Evolutionary conservation across 1,284 basidiomycete genomes (phyloP), one percentile per base, ranked within the genome.

Genomic region (Cutaneotrichosporon spelunceum): DNA sequence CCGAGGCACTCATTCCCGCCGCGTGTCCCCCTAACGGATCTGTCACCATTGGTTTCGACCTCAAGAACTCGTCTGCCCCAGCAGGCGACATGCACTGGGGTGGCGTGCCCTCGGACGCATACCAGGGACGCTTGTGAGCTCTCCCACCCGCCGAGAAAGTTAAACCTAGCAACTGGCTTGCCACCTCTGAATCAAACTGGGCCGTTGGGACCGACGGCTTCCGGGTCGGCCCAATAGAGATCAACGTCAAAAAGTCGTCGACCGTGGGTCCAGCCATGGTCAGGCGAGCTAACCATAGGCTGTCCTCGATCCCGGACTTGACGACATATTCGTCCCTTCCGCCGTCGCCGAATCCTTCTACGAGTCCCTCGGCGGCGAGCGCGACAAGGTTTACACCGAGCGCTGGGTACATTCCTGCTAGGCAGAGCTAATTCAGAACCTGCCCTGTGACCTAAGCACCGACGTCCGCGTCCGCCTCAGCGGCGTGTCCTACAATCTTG

Each of bases 51-150:
- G 74, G 75, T 13, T 67, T 76, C 55, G 71, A 76, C 55, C 68
- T 74, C n/a, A 53, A 47, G 10, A 57, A 57, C 16, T 36, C 55
- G 4, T 39, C 54, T 11, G 8, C 16, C 11, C 62, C 55, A 2
- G 74, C 72, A 0, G 78, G 78, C 0, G 65, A 50, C 0, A 56
- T 78, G 1, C 74, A 78, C 60, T 79, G 76, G 76, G 78, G 78
- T 8, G 78, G 69, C 10, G 73, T 69, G 23, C 75, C 74, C 0
- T n/a, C 39, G 1, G 58, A 45, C 3, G 58, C 64, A 0, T 75
- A 71, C 55, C 56, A 62, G 1, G 76, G 76, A 5, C 57, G 68
- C 34, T 78, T 79, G 76, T 79, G 50, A 67, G 77, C 62, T 2
- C 2, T 14, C 24, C 8, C n/a, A 9, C 16, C 30, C 7, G 3